Percentiles rank a stretch among this genome's conserved stretches.
Conservation (phyloP, 345 rosid species). For the Boechera stricta region DNA sequence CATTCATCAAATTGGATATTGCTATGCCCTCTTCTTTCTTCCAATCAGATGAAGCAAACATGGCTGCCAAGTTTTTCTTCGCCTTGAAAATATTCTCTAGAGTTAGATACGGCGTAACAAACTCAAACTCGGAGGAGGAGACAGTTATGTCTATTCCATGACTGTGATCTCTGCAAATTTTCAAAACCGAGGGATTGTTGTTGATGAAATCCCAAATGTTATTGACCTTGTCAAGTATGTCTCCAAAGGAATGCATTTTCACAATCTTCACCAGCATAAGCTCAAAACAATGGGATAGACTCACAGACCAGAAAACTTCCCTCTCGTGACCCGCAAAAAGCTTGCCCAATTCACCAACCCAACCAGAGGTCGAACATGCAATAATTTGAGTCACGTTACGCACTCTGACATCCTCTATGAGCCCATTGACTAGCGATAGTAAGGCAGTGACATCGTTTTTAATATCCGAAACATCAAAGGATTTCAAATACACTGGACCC, state of each 20-base stretch:
- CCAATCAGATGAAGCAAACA: conserved; percentile 57
- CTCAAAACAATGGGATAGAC: conserved; percentile 65
- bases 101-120: conserved; percentile 48
- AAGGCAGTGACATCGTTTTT: conserved; percentile 41
- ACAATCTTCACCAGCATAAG: conserved; percentile 57
- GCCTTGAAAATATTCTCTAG: conserved; percentile 53
- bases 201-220: conserved; percentile 44
- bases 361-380: conserved; percentile 53
- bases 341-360: conserved; percentile 57
- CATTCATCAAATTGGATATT: conserved; percentile 47
- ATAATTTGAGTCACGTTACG: conserved; percentile 62
- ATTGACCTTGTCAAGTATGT: conserved; percentile 42
- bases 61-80: conserved; percentile 48
- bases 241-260: conserved; percentile 35
- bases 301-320: conserved; percentile 60
- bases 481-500: conserved; percentile 59
- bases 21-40: conserved; percentile 44
- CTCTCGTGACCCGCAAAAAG: conserved; percentile 43
- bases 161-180: conserved; percentile 40
- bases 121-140: conserved; percentile 51
- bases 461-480: conserved; percentile 50
- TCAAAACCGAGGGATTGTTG: conserved; percentile 42
- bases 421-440: conserved; percentile 47
- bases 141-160: conserved; percentile 43
- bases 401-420: conserved; percentile 56